A percentile compares a stretch with the other conserved stretches of the same genome.
phyloP scores from a whole-genome alignment of 495 filamentous ascomycete species.

The Neurospora pannonica region DNA sequence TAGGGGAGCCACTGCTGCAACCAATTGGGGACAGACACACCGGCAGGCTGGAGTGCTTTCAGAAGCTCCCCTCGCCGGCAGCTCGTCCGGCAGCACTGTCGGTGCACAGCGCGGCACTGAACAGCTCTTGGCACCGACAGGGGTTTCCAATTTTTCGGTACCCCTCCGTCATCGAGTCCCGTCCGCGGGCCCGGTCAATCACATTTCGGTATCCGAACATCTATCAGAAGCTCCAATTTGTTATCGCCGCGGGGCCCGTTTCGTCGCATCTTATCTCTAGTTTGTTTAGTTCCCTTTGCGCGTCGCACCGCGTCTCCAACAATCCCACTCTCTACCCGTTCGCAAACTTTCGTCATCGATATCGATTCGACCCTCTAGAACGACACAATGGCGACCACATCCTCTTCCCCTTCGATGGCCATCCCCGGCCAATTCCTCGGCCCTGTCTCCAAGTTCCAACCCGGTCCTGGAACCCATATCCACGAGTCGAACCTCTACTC shows the following conservation, averaged over 20 bases:
- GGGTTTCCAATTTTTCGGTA: not conserved
- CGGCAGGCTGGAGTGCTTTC: not conserved
- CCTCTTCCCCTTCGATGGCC: slow-evolving; percentile 22
- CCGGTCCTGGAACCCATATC: slow-evolving; percentile 77
- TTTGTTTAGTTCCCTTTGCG: not conserved
- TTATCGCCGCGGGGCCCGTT: not conserved
- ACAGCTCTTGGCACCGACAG: not conserved
- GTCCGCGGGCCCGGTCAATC: not conserved
- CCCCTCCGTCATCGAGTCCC: not conserved
- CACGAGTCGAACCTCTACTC: slow-evolving; percentile 61
- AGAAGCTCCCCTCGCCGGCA: not conserved
- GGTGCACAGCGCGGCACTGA: not conserved
- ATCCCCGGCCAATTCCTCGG: slow-evolving; percentile 75
- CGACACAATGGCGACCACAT: slow-evolving; percentile 12
- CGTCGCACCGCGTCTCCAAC: not conserved
- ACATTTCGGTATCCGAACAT: not conserved
- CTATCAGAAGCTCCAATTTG: not conserved
- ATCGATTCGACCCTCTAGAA: not conserved
- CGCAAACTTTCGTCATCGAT: not conserved
- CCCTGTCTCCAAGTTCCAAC: slow-evolving; percentile 47
- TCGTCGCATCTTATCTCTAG: not conserved
- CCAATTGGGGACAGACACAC: not conserved
- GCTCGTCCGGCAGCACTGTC: not conserved
- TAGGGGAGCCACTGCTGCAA: not conserved
- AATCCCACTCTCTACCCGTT: not conserved